Evolutionary conservation across 164 flowering plant genomes (phyloP).

Genomic region (Kalanchoe fedtschenkoi): DNA sequence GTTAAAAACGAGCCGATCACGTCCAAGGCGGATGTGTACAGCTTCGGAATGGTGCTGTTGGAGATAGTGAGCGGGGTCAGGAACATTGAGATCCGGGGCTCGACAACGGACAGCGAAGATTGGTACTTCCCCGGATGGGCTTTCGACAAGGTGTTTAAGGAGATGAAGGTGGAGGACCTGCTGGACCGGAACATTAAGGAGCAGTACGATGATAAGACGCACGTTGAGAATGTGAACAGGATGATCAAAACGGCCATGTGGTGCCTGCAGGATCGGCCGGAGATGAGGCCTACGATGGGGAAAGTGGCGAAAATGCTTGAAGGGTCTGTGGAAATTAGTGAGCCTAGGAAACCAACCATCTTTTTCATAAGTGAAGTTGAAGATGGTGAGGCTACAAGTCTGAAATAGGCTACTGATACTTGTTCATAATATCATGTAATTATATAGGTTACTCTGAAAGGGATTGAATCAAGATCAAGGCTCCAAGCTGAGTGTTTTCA

Average conservation of each 20-base stretch:
- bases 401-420: background rate
- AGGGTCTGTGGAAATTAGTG: conserved; percentile 66
- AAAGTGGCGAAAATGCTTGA: conserved; percentile 85
- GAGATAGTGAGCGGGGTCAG: conserved; percentile 68
- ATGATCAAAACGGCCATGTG: conserved; percentile 88
- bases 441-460: background rate
- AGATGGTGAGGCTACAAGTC: background rate
- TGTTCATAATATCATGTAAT: background rate
- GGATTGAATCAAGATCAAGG: too few relatives aligned
- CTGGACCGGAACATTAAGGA: conserved; percentile 42
- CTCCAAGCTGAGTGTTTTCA: too few relatives aligned
- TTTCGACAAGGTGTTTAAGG: conserved; percentile 51
- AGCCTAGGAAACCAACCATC: conserved; percentile 58
- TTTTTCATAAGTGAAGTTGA: conserved; percentile 29
- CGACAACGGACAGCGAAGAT: conserved; percentile 43
- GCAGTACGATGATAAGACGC: conserved; percentile 29
- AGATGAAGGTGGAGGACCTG: conserved; percentile 59
- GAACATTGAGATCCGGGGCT: conserved; percentile 30
- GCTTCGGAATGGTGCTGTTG: conserved; percentile 75
- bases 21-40: conserved; percentile 72
- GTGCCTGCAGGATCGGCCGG: conserved; percentile 69
- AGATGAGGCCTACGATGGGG: conserved; percentile 77
- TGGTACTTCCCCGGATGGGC: conserved; percentile 79
- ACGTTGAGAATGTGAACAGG: conserved; percentile 41
- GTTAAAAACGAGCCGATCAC: conserved; percentile 40